phyloP scores from a whole-genome alignment of 176 grass and related monocot genomes.

The Carex myosuroides region DNA sequence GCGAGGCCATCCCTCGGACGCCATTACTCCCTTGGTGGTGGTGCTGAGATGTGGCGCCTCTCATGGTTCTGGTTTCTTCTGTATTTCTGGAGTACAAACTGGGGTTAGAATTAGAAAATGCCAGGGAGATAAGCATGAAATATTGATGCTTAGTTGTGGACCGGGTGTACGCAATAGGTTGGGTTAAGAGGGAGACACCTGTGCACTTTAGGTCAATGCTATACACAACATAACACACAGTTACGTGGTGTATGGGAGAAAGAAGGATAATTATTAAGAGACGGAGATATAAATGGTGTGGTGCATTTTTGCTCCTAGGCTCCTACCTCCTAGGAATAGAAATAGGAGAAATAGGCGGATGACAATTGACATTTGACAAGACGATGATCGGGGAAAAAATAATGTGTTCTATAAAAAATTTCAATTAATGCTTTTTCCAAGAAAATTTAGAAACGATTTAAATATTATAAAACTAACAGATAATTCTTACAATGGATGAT shows the following conservation, averaged over 20 bases:
- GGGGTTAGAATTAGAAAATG: not conserved
- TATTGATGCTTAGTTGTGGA: constrained; percentile 7
- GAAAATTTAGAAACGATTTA: not conserved
- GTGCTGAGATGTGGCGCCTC: constrained; percentile 22
- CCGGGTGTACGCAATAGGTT: not conserved
- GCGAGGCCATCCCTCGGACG: constrained; percentile 19
- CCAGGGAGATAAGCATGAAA: not conserved
- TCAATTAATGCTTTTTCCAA: not conserved
- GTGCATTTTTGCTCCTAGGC: not conserved
- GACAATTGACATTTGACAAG: too few species aligned
- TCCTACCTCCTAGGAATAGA: not conserved
- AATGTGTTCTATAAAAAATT: not conserved
- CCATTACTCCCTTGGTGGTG: constrained; percentile 39
- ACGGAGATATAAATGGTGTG: not conserved
- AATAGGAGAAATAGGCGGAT: not conserved
- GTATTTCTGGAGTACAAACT: constrained; percentile 25
- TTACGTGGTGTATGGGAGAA: constrained; percentile 11
- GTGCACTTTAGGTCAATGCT: not conserved
- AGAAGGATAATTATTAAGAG: not conserved
- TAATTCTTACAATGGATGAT: not conserved
- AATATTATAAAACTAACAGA: not conserved
- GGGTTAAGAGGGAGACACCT: not conserved
- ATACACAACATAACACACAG: not conserved
- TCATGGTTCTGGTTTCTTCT: constrained; percentile 55
- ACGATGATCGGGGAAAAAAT: not conserved